Percentiles rank a stretch among this genome's conserved stretches.
Evolutionary conservation across 2,329 filamentous ascomycete species (phyloP).

Genomic region (Nigrospora osmanthi): DNA sequence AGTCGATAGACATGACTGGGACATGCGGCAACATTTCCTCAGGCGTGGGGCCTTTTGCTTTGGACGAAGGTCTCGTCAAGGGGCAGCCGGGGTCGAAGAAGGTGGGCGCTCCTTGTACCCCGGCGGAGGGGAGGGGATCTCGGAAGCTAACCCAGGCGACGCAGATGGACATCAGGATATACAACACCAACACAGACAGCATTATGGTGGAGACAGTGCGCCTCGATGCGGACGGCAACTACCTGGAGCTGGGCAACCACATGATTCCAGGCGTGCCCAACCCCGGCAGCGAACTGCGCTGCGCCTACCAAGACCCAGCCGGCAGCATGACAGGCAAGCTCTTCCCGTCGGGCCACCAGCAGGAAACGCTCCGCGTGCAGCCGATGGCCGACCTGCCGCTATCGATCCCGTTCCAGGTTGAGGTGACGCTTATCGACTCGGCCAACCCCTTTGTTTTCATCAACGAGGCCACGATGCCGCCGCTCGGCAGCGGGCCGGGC

Average conservation of each 20-base stretch:
- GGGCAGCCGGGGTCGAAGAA: not conserved
- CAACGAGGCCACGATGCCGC: slow-evolving; percentile 34
- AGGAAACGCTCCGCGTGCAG: slow-evolving; percentile 35
- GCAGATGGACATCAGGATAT: slow-evolving; percentile 32
- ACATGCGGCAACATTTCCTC: slow-evolving; percentile 59
- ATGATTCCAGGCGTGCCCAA: slow-evolving; percentile 51
- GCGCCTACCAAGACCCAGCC: slow-evolving; percentile 51
- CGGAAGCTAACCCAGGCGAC: too few species aligned
- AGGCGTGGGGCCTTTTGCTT: slow-evolving; percentile 51
- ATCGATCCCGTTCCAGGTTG: slow-evolving; percentile 18
- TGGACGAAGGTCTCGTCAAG: slow-evolving; percentile 37
- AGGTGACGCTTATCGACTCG: slow-evolving; percentile 24
- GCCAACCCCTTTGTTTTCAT: slow-evolving; percentile 41
- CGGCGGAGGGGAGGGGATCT: too few species aligned
- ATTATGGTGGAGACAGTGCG: slow-evolving; percentile 47
- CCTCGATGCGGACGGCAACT: slow-evolving; percentile 36
- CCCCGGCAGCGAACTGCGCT: slow-evolving; percentile 42
- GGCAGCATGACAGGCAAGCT: slow-evolving; percentile 52
- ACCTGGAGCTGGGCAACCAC: slow-evolving; percentile 39
- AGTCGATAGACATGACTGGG: slow-evolving; percentile 46
- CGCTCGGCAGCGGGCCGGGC: slow-evolving; percentile 23
- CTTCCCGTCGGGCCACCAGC: slow-evolving; percentile 46
- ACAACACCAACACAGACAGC: slow-evolving; percentile 56
- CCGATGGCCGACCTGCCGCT: not conserved
- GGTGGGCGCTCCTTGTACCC: not conserved